phyloP scores from a whole-genome alignment of 2,329 filamentous ascomycete genomes.

The Diaporthe amygdali region DNA sequence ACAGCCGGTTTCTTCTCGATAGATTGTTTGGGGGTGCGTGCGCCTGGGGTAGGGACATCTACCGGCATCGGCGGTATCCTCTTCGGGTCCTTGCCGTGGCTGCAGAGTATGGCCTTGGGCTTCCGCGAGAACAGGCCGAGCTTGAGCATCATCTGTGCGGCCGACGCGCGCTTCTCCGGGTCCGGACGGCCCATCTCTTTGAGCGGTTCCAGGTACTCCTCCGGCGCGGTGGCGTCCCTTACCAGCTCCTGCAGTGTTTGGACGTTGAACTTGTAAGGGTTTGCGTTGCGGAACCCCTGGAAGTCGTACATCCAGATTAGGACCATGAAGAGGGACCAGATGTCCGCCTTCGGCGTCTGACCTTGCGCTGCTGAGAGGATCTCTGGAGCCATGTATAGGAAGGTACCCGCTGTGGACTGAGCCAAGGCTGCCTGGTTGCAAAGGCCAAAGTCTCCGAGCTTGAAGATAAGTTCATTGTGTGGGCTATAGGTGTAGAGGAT shows the following conservation, averaged over 20 bases:
- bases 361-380: constrained; percentile 9
- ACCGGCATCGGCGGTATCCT: neutral
- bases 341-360: constrained; percentile 27
- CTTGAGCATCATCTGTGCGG: constrained; percentile 33
- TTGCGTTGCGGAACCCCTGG: neutral
- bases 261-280: neutral
- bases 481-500: neutral
- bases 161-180: constrained; percentile 31
- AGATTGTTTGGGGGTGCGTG: too few relatives aligned
- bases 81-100: neutral
- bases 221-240: neutral
- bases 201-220: neutral
- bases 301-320: constrained; percentile 6
- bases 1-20: too few relatives aligned
- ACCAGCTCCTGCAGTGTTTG: neutral
- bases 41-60: neutral
- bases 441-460: constrained; percentile 30
- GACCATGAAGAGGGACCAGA: constrained; percentile 28
- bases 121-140: neutral
- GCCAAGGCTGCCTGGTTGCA: neutral
- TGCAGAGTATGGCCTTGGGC: neutral
- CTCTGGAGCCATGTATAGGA: constrained; percentile 19
- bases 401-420: constrained; percentile 10
- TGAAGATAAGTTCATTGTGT: constrained; percentile 23
- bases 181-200: constrained; percentile 28